phyloP scores from a whole-genome alignment of 345 rosid genomes.

The Mercurialis annua region DNA sequence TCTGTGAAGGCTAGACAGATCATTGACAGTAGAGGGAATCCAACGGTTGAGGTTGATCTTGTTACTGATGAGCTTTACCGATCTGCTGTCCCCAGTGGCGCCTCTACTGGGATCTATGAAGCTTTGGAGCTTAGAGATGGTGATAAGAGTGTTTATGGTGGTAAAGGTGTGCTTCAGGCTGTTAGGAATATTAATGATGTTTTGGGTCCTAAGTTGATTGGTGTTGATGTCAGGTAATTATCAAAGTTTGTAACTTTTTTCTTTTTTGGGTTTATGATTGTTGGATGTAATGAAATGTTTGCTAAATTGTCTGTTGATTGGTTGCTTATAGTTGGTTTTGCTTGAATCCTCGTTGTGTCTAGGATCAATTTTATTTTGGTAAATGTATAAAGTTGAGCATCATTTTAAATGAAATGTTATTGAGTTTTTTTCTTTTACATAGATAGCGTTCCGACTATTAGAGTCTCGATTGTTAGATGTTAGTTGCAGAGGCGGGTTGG shows the following conservation, averaged over 20 bases:
- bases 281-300: background rate
- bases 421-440: too few relatives aligned
- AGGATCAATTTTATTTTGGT: background rate
- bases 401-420: too few relatives aligned
- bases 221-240: conserved; percentile 84
- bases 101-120: conserved; percentile 97
- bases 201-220: conserved; percentile 84
- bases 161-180: conserved; percentile 86
- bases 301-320: background rate
- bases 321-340: too few relatives aligned
- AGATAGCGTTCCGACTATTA: too few relatives aligned
- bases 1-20: conserved; percentile 92
- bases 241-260: background rate
- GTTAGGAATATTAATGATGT: conserved; percentile 66
- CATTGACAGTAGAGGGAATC: conserved; percentile 96
- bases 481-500: too few relatives aligned
- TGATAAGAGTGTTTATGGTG: conserved; percentile 75
- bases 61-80: conserved; percentile 72
- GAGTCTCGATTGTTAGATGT: too few relatives aligned
- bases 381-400: background rate
- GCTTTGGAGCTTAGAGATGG: conserved; percentile 95
- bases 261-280: background rate
- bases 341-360: background rate
- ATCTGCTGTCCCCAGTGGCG: conserved; percentile 97
- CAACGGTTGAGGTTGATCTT: conserved; percentile 96